phyloP scores from a whole-genome alignment of 2,329 filamentous ascomycete species.

The Fusarium sp. region DNA sequence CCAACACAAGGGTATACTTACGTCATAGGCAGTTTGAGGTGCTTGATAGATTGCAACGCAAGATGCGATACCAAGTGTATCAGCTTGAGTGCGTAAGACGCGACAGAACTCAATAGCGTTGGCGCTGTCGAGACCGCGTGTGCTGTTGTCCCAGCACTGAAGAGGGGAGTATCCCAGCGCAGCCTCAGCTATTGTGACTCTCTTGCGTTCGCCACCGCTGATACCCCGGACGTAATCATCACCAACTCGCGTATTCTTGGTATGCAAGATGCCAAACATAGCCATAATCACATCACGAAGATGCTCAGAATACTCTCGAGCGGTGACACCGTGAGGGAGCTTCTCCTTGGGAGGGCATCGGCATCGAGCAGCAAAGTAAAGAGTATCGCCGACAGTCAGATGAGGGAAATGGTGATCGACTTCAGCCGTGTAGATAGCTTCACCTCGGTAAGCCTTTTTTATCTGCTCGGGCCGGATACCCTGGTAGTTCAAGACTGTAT shows the following conservation, averaged over 20 bases:
- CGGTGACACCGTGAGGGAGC: slow-evolving; percentile 63
- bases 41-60: slow-evolving; percentile 73
- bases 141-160: slow-evolving; percentile 78
- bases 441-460: slow-evolving; percentile 77
- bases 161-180: slow-evolving; percentile 51
- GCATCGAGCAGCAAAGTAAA: slow-evolving; percentile 76
- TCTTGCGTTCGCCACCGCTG: slow-evolving; percentile 60
- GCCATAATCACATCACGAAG: slow-evolving; percentile 75
- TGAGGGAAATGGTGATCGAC: slow-evolving; percentile 81
- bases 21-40: slow-evolving; percentile 48
- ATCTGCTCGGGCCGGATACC: slow-evolving; percentile 73
- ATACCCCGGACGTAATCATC: slow-evolving; percentile 71
- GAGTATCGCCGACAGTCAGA: slow-evolving; percentile 77
- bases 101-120: slow-evolving; percentile 73
- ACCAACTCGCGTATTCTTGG: slow-evolving; percentile 72
- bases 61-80: slow-evolving; percentile 66
- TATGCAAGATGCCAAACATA: slow-evolving; percentile 74
- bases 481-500: slow-evolving; percentile 77
- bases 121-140: slow-evolving; percentile 69
- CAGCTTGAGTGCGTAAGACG: slow-evolving; percentile 66
- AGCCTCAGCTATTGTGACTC: slow-evolving; percentile 50
- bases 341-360: slow-evolving; percentile 61
- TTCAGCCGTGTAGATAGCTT: slow-evolving; percentile 85
- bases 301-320: slow-evolving; percentile 63
- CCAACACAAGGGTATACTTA: not conserved